Evolutionary conservation across 2,329 filamentous ascomycete genomes (phyloP).

Genomic region (Diaporthe batatas): DNA sequence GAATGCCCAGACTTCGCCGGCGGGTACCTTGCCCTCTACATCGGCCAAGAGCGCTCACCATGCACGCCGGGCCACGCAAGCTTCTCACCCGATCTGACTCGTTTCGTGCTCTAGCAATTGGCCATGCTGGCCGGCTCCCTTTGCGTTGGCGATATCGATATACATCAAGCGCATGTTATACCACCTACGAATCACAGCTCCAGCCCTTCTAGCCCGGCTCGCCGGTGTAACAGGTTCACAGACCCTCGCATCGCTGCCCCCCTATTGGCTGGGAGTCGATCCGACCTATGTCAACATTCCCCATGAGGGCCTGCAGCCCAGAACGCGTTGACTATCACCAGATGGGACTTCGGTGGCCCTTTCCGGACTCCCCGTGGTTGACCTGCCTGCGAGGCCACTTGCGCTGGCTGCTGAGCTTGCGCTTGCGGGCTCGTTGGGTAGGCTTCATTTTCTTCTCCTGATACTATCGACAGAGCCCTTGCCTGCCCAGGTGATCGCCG

Average conservation of each 20-base stretch:
- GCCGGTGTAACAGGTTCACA: constrained; percentile 31
- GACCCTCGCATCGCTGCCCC: not conserved
- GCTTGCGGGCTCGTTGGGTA: not conserved
- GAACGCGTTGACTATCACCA: not conserved
- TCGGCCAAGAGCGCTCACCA: constrained; percentile 7
- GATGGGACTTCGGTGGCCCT: constrained; percentile 28
- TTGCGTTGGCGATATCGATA: not conserved
- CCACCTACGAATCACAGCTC: constrained; percentile 7
- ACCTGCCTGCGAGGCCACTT: not conserved
- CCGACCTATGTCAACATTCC: constrained; percentile 22
- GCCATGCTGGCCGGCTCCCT: not conserved
- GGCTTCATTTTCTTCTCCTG: not conserved
- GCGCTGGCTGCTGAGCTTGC: not conserved
- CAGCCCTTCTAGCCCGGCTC: not conserved
- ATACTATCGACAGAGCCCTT: constrained; percentile 7
- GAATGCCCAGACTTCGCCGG: constrained; percentile 18
- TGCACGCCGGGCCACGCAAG: constrained; percentile 27
- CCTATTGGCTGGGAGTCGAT: constrained; percentile 1
- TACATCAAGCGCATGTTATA: constrained; percentile 21
- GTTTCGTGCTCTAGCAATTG: constrained; percentile 12
- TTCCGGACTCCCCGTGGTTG: constrained; percentile 13
- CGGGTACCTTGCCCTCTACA: constrained; percentile 21
- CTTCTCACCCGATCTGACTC: constrained; percentile 31
- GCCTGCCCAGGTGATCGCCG: constrained; percentile 17
- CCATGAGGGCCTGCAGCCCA: not conserved